Evolutionary conservation across 2,329 filamentous ascomycete species (phyloP).

Genomic region (Ilyonectria destructans): DNA sequence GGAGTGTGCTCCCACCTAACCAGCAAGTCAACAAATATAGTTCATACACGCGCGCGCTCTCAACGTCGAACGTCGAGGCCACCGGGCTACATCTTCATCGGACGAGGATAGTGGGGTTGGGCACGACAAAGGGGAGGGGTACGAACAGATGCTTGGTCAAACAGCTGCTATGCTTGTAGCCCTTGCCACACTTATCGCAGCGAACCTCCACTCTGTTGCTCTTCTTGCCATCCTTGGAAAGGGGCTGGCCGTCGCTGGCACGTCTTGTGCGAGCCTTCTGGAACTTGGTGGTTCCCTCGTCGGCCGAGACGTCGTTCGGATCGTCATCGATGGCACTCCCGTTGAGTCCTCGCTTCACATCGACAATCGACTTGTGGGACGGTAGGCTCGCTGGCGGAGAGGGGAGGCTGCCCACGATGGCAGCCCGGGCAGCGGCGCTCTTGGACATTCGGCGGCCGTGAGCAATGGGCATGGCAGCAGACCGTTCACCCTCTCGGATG

Average conservation of each 20-base stretch:
- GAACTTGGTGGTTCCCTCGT: constrained; percentile 66
- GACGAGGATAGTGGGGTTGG: constrained; percentile 53
- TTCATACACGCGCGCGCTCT: constrained; percentile 34
- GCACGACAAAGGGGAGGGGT: constrained; percentile 69
- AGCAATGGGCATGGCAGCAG: constrained; percentile 71
- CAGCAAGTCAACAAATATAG: constrained; percentile 49
- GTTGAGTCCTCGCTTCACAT: constrained; percentile 65
- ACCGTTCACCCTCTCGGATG: constrained; percentile 76
- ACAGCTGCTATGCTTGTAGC: constrained; percentile 99
- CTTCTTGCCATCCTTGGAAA: constrained; percentile 89
- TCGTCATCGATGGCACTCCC: constrained; percentile 82
- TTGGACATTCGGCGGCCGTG: constrained; percentile 80
- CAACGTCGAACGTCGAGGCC: constrained; percentile 37
- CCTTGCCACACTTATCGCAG: constrained; percentile 98
- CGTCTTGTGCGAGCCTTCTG: constrained; percentile 69
- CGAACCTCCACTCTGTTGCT: constrained; percentile 88
- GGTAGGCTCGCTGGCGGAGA: constrained; percentile 80
- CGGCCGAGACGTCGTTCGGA: constrained; percentile 70
- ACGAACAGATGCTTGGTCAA: constrained; percentile 99
- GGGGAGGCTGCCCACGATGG: constrained; percentile 72
- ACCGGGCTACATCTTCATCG: constrained; percentile 26
- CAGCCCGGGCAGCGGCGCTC: constrained; percentile 67
- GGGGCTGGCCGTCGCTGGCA: constrained; percentile 90
- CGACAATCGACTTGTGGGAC: constrained; percentile 67
- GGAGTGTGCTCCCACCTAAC: constrained; percentile 98